phyloP scores from a whole-genome alignment of 352 stramenopile species.

The Elongisporangium undulatum region DNA sequence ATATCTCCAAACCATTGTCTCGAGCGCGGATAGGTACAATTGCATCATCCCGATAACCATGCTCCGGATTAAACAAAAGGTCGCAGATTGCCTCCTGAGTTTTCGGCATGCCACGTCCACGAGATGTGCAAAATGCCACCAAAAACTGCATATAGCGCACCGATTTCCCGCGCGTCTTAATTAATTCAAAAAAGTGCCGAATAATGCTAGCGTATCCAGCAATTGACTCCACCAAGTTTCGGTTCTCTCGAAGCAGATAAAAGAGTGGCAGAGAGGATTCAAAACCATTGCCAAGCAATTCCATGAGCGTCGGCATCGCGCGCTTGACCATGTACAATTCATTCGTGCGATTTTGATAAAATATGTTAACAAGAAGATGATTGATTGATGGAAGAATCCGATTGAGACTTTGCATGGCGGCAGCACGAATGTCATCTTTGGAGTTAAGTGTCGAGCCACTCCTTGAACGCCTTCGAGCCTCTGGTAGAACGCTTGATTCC shows the following conservation, averaged over 20 bases:
- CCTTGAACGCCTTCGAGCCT: slow-evolving; percentile 3
- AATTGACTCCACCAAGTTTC: slow-evolving; percentile 71
- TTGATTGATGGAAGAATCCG: slow-evolving; percentile 58
- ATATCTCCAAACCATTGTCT: slow-evolving; percentile 50
- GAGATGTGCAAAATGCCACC: slow-evolving; percentile 57
- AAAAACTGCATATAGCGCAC: slow-evolving; percentile 78
- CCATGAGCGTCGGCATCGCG: slow-evolving; percentile 61
- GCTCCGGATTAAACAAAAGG: slow-evolving; percentile 49
- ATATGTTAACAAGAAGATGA: slow-evolving; percentile 55
- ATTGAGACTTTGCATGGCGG: slow-evolving; percentile 48
- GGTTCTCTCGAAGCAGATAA: slow-evolving; percentile 62
- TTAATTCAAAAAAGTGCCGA: slow-evolving; percentile 69
- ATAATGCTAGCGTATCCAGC: slow-evolving; percentile 55
- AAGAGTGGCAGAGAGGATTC: slow-evolving; percentile 63
- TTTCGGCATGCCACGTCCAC: slow-evolving; percentile 55
- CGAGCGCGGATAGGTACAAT: slow-evolving; percentile 47
- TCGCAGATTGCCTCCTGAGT: slow-evolving; percentile 74
- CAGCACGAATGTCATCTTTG: slow-evolving; percentile 22
- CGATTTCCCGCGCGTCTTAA: slow-evolving; percentile 56
- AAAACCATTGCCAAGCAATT: slow-evolving; percentile 69
- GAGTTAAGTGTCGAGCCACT: slow-evolving; percentile 9
- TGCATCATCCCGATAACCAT: slow-evolving; percentile 52
- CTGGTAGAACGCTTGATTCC: neutral
- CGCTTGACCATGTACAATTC: slow-evolving; percentile 53
- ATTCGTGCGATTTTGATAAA: slow-evolving; percentile 46